Base-by-base conservation (phyloP, 2,329 filamentous ascomycete genomes). In the Cladobotryum protrusum region DNA sequence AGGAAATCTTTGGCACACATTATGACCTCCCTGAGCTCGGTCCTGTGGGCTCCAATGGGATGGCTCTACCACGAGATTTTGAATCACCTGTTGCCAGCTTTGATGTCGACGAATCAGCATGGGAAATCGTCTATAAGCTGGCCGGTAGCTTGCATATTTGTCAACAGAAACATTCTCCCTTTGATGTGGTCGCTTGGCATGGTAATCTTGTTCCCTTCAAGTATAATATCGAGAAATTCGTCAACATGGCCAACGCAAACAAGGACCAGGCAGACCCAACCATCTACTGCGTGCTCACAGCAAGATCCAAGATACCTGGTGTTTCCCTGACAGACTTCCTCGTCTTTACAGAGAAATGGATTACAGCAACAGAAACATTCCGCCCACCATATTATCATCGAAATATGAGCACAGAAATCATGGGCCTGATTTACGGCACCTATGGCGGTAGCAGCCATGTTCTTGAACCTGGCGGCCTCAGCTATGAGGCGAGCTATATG, bases 161-260 rank as follows among this genome's bases (percentile, higher is more conserved):
- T 48, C 74, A 72, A 18, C 84, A 87, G 60, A 71, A 71, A 18
- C 83, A 87, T 61, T 82, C 77, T 2, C 84, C 85, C 0, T 88
- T 86, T 59, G 83, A 87, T 56, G 83, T 87, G 1, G 81, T 86
- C 0, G 83, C 82, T 2, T 87, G 84, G 83, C 83, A 86, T 57
- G 83, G 83, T n/a, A 82, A 79, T 46, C 85, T 85, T 57, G 80
- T 81, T 48, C 77, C 76, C 0, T 79, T 73, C 64, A 79, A 79
- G 61, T 81, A 81, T 59, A 76, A 76, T 45, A 61, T 80, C 4
- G 76, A 74, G 7, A 77, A 76, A 50, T 68, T 84, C 71, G 61
- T 85, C 73, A 75, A 76, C 66, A 65, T 79, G 63, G 82, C 78
- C 45, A 74, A 72, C 54, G 75, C 81, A 45, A 77, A 73, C 7